Conservation (phyloP, 768 basidiomycete species). For the Macrolepiota fuliginosa region DNA sequence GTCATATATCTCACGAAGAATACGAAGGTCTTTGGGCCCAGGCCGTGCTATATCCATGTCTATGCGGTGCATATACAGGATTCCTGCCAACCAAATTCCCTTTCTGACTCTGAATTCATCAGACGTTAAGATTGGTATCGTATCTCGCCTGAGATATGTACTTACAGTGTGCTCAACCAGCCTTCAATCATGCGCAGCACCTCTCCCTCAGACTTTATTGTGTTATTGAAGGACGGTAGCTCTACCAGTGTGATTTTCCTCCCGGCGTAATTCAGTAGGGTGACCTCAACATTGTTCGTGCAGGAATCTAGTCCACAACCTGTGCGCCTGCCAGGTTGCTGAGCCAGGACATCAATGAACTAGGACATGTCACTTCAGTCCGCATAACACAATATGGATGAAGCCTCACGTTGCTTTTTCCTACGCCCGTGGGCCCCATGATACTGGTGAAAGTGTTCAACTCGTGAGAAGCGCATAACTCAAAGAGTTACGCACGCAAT, state of each 20-base stretch:
- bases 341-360: background rate
- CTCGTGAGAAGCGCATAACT: background rate
- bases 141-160: background rate
- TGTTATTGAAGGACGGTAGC: background rate
- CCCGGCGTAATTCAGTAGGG: background rate
- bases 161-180: background rate
- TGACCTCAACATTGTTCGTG: background rate
- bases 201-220: background rate
- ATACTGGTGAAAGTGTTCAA: background rate
- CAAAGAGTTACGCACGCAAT: background rate
- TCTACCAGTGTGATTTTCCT: background rate
- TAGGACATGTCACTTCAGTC: background rate
- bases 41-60: background rate
- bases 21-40: background rate
- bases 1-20: background rate
- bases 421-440: background rate
- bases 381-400: background rate
- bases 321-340: background rate
- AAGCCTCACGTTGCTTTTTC: background rate
- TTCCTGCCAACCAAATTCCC: background rate
- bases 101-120: background rate
- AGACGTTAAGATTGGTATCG: too few relatives aligned
- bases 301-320: background rate
- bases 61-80: background rate
- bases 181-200: background rate